Conservation (phyloP, 164 flowering plant genomes). For the Taxillus chinensis region DNA sequence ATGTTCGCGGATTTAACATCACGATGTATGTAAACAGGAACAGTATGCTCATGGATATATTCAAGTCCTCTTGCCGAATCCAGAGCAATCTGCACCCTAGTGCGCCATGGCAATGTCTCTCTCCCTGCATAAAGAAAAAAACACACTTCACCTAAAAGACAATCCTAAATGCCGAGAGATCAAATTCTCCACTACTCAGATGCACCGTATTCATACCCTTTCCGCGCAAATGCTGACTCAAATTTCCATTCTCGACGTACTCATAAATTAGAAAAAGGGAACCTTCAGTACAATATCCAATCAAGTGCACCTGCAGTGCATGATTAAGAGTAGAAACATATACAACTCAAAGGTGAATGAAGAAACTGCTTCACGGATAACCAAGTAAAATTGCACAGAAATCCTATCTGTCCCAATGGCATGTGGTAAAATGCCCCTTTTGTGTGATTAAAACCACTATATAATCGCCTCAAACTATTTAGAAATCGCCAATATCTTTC, state of each 20-base stretch:
- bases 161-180: not conserved
- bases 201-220: not conserved
- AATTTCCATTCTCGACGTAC: not conserved
- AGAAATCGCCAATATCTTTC: no score
- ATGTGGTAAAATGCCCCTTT: no score
- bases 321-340: not conserved
- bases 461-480: no score
- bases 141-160: not conserved
- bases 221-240: not conserved
- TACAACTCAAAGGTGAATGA: not conserved
- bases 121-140: not conserved
- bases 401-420: no score
- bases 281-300: conserved; percentile 1
- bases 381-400: no score
- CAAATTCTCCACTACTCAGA: not conserved
- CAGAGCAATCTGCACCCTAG: conserved; percentile 1
- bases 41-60: conserved; percentile 3
- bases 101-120: not conserved
- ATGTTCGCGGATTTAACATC: conserved; percentile 2
- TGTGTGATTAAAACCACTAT: no score
- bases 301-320: not conserved
- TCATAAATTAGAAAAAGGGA: conserved; percentile 1
- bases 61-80: conserved; percentile 5
- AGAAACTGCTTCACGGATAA: no score
- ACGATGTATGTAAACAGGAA: conserved; percentile 2